Base-by-base conservation (phyloP, 768 basidiomycete genomes). In the Daedaleopsis nitida region DNA sequence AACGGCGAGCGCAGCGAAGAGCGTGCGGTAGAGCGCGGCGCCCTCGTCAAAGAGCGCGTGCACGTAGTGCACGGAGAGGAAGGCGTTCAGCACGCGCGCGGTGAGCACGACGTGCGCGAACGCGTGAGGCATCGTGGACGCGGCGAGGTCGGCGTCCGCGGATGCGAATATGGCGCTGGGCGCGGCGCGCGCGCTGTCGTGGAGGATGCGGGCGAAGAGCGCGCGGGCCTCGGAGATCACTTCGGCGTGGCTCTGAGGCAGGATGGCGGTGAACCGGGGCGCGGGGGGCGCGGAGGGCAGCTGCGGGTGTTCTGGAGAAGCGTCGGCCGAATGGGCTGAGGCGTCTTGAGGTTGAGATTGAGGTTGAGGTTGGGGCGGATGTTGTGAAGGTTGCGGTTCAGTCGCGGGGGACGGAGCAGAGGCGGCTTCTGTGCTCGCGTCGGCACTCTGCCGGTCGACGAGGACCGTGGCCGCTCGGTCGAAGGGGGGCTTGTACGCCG, bases 401-500 rank as follows among this genome's bases (percentile, higher is more conserved):
- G 23, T 13, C n/a, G 38, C 59, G 27, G 59, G 24, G 9, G 51
- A 52, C 35, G 45, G 19, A 5, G 49, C 5, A 1, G 57, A 32
- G 32, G 19, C 23, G n/a, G 21, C 17, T 8, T 13, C n/a, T 23
- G 37, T 37, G n/a, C 9, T 47, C 16, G 47, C 45, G n/a, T 27
- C 58, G 23, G 8, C 50, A 44, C 37, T 35, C 38, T 58, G 59
- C 3, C 64, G 59, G 11, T 77, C 75, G 10, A 81, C 72, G 11
- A 85, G 49, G 57, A 77, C 75, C 9, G 87, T 81, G 13, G 78
- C 72, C 4, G 76, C 73, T 50, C 88, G 79, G 51, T 71, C 77
- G 73, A 94, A 88, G 0, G 90, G 86, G 2, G 90, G 87, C 43
- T 77, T 80, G 75, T 94, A 95, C 3, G 89, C 77, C 0, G 92